phyloP scores from a whole-genome alignment of 2,329 filamentous ascomycete species.

The Emergomyces orientalis region DNA sequence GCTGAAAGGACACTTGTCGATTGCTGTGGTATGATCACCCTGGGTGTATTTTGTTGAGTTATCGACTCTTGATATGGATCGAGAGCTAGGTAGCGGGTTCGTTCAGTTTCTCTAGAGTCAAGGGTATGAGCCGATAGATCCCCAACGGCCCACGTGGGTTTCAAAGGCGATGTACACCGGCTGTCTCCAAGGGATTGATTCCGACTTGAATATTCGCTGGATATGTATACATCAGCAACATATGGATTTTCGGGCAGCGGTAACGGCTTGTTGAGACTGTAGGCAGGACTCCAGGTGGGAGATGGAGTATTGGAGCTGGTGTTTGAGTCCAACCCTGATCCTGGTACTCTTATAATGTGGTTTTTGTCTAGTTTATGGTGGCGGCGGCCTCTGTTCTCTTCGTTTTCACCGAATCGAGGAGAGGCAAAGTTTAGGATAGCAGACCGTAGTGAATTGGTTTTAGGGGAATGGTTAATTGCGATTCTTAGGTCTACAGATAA shows the following conservation, averaged over 20 bases:
- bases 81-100: neutral
- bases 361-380: neutral
- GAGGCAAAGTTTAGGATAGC: conserved; percentile 30
- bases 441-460: conserved; percentile 29
- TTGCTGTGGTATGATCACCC: neutral
- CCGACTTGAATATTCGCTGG: neutral
- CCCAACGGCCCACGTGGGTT: neutral
- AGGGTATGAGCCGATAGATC: neutral
- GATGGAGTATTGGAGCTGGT: neutral
- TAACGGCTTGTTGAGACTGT: neutral
- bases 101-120: neutral
- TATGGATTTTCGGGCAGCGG: neutral
- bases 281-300: neutral
- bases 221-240: neutral
- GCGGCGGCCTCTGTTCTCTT: neutral
- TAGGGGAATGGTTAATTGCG: conserved; percentile 30
- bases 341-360: neutral
- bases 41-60: neutral
- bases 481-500: conserved; percentile 20
- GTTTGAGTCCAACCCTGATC: neutral
- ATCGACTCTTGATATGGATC: conserved; percentile 1
- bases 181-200: neutral
- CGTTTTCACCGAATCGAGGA: conserved; percentile 18
- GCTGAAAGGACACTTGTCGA: no score
- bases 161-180: neutral